Base-by-base conservation (phyloP, 177 flowering plant species). In the Vitis hybrid region DNA sequence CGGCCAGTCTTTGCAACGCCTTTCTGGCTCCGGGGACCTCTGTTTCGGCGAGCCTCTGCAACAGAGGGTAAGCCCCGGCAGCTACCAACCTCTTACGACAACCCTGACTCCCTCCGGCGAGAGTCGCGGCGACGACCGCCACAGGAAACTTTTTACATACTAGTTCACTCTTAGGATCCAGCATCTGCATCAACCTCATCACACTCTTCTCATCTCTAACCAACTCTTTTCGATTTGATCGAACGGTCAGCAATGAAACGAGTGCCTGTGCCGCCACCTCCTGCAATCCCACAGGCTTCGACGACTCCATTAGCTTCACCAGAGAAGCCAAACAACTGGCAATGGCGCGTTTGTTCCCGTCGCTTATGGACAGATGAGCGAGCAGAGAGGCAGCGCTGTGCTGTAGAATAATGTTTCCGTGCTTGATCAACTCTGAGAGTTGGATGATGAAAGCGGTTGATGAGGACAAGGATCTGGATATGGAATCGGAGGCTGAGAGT, bases 21-120 rank as follows among this genome's bases (percentile, higher is more conserved):
- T 85, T 91, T 69, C 80, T 91, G 19, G 94, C 92, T 60, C 96
- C 97, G 75, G 80, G 72, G 11, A 92, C 90, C 18, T 92, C 92
- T 87, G 82, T 81, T 48, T 87, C 91, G 52, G 84, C 76, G 57
- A 92, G 77, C 67, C 75, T 73, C 80, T 88, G 97, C 79, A 90
- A 56, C 69, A 85, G 82, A 59, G 66, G 81, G 17, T 71, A 70
- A 50, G 86, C 91, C 18, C 97, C 97, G 32, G 90, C 86, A 0
- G 80, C 85, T 21, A 86, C 60, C 5, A 92, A 74, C 84, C 80
- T 83, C 78, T 83, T 89, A 78, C 97, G 69, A 46, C 88, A 84
- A 0, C 84, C 80, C 0, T 70, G 61, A 60, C 90, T 82, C 8
- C 91, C 87, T 52, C 92, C 85, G 30, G 82, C 69, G 30, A 87